Conservation (phyloP, 495 filamentous ascomycete species). For the Tuber melanosporum region DNA sequence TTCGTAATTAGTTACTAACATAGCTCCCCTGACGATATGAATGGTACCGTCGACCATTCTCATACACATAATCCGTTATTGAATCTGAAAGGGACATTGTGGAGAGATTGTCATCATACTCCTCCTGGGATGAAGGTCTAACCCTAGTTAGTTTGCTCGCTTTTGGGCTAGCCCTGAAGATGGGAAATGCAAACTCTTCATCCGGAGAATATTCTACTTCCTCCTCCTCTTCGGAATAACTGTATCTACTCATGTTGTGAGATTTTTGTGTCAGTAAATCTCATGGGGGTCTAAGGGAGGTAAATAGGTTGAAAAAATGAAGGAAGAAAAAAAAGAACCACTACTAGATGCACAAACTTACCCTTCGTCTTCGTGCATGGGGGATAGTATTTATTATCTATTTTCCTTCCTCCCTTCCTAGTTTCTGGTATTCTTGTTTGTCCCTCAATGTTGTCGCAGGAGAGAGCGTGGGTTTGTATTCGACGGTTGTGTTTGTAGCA, state of each 20-base stretch:
- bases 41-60: slow-evolving; percentile 56
- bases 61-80: slow-evolving; percentile 46
- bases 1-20: background rate
- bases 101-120: slow-evolving; percentile 21
- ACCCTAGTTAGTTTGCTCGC: background rate
- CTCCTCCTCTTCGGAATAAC: background rate
- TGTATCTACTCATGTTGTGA: background rate
- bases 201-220: background rate
- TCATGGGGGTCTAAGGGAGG: background rate
- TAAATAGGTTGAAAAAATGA: background rate
- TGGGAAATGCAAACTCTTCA: background rate
- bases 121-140: slow-evolving; percentile 14
- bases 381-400: background rate
- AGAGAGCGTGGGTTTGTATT: background rate
- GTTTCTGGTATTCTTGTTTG: background rate
- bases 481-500: background rate
- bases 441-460: background rate
- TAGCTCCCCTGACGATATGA: slow-evolving; percentile 43
- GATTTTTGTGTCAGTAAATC: background rate
- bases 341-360: background rate
- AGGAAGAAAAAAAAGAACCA: no score
- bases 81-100: slow-evolving; percentile 46
- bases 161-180: background rate
- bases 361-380: slow-evolving; percentile 3
- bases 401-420: background rate